Conservation (phyloP, 2,329 filamentous ascomycete genomes). For the Stylonectria norvegica region DNA sequence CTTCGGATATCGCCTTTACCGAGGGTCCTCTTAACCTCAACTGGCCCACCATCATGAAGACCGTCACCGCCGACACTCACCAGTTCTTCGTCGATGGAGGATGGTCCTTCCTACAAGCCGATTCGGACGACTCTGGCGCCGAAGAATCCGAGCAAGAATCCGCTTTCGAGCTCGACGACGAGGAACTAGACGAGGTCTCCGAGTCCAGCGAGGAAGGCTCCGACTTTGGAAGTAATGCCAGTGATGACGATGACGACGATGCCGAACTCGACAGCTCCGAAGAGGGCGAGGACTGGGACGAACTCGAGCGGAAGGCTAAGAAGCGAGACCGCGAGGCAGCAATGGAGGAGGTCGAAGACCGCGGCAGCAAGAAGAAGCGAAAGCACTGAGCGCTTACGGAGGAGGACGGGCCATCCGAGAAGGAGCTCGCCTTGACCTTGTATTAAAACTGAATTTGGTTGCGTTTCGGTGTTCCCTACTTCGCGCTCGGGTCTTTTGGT, state of each 20-base stretch:
- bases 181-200: constrained; percentile 77
- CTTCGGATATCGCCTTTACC: constrained; percentile 87
- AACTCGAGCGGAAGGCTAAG: constrained; percentile 85
- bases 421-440: too few relatives aligned
- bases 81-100: constrained; percentile 93
- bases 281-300: constrained; percentile 89
- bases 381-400: constrained; percentile 35
- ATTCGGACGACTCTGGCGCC: constrained; percentile 79
- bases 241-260: constrained; percentile 77
- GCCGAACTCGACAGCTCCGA: constrained; percentile 66
- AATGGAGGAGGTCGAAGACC: constrained; percentile 54
- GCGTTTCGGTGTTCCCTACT: too few relatives aligned
- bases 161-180: constrained; percentile 86
- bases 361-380: constrained; percentile 61
- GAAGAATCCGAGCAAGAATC: constrained; percentile 84
- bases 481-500: too few relatives aligned
- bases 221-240: constrained; percentile 83
- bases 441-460: too few relatives aligned
- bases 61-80: constrained; percentile 88
- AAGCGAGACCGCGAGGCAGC: constrained; percentile 70
- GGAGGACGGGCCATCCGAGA: too few relatives aligned
- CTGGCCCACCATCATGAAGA: constrained; percentile 99
- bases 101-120: constrained; percentile 86
- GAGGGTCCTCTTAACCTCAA: constrained; percentile 97
- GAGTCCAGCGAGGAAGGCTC: constrained; percentile 78